Conservation (phyloP, 768 basidiomycete species). For the Tricholoma saponaceum region DNA sequence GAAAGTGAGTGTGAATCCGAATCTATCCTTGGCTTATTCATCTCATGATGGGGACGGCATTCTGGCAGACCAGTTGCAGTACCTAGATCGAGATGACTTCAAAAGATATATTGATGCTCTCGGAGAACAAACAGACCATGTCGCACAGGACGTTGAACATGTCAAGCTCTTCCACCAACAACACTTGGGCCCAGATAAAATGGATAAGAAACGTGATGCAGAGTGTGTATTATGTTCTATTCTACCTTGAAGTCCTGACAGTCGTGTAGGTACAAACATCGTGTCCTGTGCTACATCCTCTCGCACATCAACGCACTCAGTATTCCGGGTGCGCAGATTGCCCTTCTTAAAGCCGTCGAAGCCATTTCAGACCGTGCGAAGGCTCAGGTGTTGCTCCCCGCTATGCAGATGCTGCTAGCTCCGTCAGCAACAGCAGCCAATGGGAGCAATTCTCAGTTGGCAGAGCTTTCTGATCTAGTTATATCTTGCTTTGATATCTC, state of each 20-base stretch:
- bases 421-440: constrained; percentile 13
- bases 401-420: constrained; percentile 37
- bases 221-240: constrained; percentile 36
- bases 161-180: constrained; percentile 57
- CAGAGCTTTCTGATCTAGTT: constrained; percentile 36
- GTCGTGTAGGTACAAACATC: constrained; percentile 56
- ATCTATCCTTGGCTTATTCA: constrained; percentile 1
- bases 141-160: constrained; percentile 56
- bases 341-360: constrained; percentile 46
- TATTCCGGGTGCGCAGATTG: constrained; percentile 49
- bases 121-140: constrained; percentile 46
- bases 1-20: constrained; percentile 41
- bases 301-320: constrained; percentile 55
- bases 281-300: constrained; percentile 70
- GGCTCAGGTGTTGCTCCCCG: constrained; percentile 54
- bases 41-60: background rate
- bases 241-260: background rate
- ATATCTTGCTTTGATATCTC: constrained; percentile 53
- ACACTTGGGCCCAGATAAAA: constrained; percentile 41
- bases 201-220: constrained; percentile 51
- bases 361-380: constrained; percentile 44
- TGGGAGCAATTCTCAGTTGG: constrained; percentile 17
- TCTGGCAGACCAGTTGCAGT: constrained; percentile 50
- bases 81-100: constrained; percentile 62
- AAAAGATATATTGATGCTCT: constrained; percentile 54